Conservation (phyloP, 352 stramenopile species). For the Phytophthora sansomeana region DNA sequence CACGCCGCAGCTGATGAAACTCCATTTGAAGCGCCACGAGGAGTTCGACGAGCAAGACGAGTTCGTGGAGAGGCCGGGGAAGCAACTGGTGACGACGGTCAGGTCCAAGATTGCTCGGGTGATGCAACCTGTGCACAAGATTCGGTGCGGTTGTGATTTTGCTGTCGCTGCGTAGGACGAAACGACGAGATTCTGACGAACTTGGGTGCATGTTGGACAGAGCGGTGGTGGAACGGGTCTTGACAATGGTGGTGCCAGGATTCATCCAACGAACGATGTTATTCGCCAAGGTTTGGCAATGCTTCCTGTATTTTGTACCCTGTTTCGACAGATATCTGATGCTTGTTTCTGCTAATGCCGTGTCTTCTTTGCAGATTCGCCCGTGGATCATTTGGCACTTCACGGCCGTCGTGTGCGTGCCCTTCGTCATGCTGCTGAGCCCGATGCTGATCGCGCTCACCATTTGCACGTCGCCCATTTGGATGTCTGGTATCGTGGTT, state of each 20-base stretch:
- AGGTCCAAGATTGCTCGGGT: constrained; percentile 52
- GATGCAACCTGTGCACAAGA: constrained; percentile 53
- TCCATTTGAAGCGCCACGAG: constrained; percentile 74
- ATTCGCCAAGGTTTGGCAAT: constrained; percentile 45
- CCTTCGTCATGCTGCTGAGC: constrained; percentile 76
- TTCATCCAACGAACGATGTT: constrained; percentile 48
- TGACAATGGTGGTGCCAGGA: constrained; percentile 49
- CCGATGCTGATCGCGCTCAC: constrained; percentile 80
- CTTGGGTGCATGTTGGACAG: constrained; percentile 28
- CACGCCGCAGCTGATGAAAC: constrained; percentile 86
- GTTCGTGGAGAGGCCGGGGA: constrained; percentile 32
- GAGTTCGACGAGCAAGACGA: constrained; percentile 55
- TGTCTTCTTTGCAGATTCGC: constrained; percentile 40
- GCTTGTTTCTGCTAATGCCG: constrained; percentile 1
- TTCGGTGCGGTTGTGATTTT: constrained; percentile 40
- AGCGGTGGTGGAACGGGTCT: constrained; percentile 34
- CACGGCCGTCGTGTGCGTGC: constrained; percentile 71
- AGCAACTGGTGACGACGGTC: constrained; percentile 51
- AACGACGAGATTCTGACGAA: constrained; percentile 22
- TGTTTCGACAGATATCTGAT: constrained; percentile 9
- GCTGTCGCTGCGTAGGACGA: constrained; percentile 13
- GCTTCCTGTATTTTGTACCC: not conserved
- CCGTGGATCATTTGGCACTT: constrained; percentile 75
- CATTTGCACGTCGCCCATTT: constrained; percentile 84
- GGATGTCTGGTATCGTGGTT: constrained; percentile 64